Base-by-base conservation (phyloP, 345 rosid genomes). In the Garcia nutans region DNA sequence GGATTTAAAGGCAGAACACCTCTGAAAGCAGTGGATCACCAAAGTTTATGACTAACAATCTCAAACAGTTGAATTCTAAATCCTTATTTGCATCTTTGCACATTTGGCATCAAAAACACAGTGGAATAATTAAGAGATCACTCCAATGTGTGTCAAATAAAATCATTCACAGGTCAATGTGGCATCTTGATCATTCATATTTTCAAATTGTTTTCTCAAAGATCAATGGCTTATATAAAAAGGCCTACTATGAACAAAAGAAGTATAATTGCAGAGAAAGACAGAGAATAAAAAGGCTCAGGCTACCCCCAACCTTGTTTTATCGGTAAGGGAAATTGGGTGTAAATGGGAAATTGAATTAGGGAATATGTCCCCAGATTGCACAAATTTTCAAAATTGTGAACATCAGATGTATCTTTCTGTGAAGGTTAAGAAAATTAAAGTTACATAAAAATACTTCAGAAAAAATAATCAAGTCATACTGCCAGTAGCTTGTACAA, bases 401-500 rank as follows among this genome's bases (percentile, higher is more conserved):
- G 9, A 65, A 66, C 31, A 66, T 42, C 22, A 42, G 70, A 66
- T 20, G 23, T 44, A 72, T n/a, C 37, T 72, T 26, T 59, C 31
- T 20, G 19, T 45, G 59, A 41, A 63, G 22, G 49, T 8, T 15
- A 26, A 23, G 13, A 75, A 65, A 45, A 54, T 45, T 45, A 15
- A 23, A 72, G 41, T 41, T 60, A 42, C 15, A 24, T 6, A 42
- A 20, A 44, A 55, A 66, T 10, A 28, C 22, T 1, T n/a, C n/a
- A 22, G 28, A 15, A 28, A 49, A 2, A 44, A 52, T 20, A 56
- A 64, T 8, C 26, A 47, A 70, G 23, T 49, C 62, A 52, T 90
- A 95, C 99, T 84, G 76, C 78, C 57, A 95, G 88, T 75, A 93
- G 85, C 78, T 92, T 92, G 84, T 95, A 88, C 73, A 95, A 80